These are phyloP conservation scores for Penicillium oxalicum DNA, from an alignment of 2,329 filamentous ascomycete species.

Conservation along the genomic window DNA sequence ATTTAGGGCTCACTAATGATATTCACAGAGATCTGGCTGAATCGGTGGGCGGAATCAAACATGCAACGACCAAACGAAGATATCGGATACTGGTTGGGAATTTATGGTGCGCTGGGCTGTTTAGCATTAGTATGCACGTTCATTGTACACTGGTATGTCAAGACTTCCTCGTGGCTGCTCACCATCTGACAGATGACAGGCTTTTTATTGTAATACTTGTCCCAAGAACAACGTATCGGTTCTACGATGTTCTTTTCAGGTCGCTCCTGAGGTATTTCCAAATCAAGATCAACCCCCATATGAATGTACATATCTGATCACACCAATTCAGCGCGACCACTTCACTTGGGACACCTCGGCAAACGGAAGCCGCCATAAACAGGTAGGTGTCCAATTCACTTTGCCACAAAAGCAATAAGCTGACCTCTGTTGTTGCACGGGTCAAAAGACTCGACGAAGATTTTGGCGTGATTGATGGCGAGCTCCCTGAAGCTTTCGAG, in stretches of 20 bases:
- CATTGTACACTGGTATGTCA: constrained; percentile 10
- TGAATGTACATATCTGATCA: constrained; percentile 7
- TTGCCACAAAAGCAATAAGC: neutral
- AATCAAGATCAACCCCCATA: neutral
- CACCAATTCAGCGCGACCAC: constrained; percentile 20
- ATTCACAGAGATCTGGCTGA: constrained; percentile 20
- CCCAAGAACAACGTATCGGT: constrained; percentile 14
- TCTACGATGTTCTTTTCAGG: constrained; percentile 17
- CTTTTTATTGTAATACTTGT: constrained; percentile 17
- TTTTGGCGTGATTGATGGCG: constrained; percentile 25
- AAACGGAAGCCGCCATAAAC: constrained; percentile 17
- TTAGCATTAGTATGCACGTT: constrained; percentile 12
- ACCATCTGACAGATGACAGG: constrained; percentile 2
- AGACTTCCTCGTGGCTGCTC: no score
- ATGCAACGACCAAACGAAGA: constrained; percentile 15
- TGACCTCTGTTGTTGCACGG: neutral
- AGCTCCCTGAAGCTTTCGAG: constrained; percentile 23
- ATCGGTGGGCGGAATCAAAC: constrained; percentile 22
- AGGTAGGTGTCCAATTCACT: constrained; percentile 2
- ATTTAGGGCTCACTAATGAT: neutral
- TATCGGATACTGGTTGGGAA: constrained; percentile 19
- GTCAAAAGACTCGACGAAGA: constrained; percentile 26
- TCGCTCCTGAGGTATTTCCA: constrained; percentile 13
- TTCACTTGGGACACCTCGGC: constrained; percentile 21
- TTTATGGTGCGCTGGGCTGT: constrained; percentile 20